Conservation (phyloP, 495 filamentous ascomycete species). For the Staphylotrichum tortipilum region DNA sequence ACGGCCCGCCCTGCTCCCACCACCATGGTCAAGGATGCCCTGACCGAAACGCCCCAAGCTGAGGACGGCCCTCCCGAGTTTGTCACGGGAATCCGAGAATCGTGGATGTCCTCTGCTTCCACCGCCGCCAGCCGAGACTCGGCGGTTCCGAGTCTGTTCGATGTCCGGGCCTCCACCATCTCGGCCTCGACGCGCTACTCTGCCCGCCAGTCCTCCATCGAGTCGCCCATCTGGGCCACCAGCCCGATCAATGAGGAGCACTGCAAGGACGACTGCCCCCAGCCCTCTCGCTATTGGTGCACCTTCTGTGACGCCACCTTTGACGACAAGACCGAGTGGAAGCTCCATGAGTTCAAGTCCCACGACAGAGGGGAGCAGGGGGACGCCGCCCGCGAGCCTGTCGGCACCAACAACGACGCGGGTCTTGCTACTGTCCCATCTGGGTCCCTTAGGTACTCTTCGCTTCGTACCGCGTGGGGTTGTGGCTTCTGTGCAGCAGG, state of each 20-base stretch:
- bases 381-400: too few relatives aligned
- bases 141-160: conserved; percentile 19
- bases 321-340: conserved; percentile 15
- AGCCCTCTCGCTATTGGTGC: conserved; percentile 11
- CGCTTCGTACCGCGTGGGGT: conserved; percentile 15
- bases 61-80: not conserved
- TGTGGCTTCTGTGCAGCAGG: conserved; percentile 21
- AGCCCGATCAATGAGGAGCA: conserved; percentile 10
- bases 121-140: conserved; percentile 13
- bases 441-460: not conserved
- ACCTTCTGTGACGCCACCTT: conserved; percentile 21
- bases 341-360: conserved; percentile 12
- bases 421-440: too few relatives aligned
- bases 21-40: not conserved
- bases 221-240: conserved; percentile 13
- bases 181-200: conserved; percentile 13
- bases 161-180: conserved; percentile 8
- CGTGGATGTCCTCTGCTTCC: conserved; percentile 12
- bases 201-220: conserved; percentile 11
- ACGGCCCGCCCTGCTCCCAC: not conserved
- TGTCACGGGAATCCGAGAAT: conserved; percentile 7
- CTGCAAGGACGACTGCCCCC: conserved; percentile 8
- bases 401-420: too few relatives aligned
- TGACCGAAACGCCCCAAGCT: not conserved
- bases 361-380: conserved; percentile 11